Evolutionary conservation across 768 basidiomycete genomes (phyloP).

Genomic region (Infundibulicybe gibba): DNA sequence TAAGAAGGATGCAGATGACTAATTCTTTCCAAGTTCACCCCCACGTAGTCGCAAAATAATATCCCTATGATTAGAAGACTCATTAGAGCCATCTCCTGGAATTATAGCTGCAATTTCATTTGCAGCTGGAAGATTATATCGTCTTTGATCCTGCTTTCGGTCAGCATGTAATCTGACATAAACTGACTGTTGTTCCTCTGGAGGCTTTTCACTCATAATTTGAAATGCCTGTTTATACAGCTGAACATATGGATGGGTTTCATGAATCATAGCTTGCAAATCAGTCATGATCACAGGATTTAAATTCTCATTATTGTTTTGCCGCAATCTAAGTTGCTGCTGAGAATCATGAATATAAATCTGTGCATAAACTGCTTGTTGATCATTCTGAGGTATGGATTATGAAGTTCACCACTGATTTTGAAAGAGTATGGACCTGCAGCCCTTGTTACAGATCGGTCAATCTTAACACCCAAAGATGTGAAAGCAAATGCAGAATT

Average conservation of each 20-base stretch:
- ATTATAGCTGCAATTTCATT: constrained; percentile 36
- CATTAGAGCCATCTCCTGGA: constrained; percentile 20
- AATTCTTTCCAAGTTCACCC: constrained; percentile 21
- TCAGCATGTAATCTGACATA: constrained; percentile 1
- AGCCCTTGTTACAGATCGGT: too few relatives aligned
- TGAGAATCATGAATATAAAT: constrained; percentile 35
- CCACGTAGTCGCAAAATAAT: constrained; percentile 19
- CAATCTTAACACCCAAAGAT: too few relatives aligned
- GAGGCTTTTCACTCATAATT: constrained; percentile 7
- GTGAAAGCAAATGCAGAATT: too few relatives aligned
- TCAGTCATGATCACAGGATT: constrained; percentile 3
- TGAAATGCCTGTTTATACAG: constrained; percentile 19
- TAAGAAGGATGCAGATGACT: constrained; percentile 30
- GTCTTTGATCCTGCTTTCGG: constrained; percentile 18
- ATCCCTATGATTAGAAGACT: constrained; percentile 15
- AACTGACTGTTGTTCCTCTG: constrained; percentile 6
- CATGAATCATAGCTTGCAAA: constrained; percentile 2
- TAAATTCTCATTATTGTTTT: constrained; percentile 6
- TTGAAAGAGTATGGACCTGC: constrained; percentile 26
- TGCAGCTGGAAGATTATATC: constrained; percentile 35
- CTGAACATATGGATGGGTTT: constrained; percentile 11
- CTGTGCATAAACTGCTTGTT: constrained; percentile 26
- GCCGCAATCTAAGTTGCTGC: too few relatives aligned
- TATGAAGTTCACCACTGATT: constrained; percentile 31
- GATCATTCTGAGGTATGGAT: constrained; percentile 19